Evolutionary conservation across 345 rosid species (phyloP).

Genomic region (Odontarrhena argentea): DNA sequence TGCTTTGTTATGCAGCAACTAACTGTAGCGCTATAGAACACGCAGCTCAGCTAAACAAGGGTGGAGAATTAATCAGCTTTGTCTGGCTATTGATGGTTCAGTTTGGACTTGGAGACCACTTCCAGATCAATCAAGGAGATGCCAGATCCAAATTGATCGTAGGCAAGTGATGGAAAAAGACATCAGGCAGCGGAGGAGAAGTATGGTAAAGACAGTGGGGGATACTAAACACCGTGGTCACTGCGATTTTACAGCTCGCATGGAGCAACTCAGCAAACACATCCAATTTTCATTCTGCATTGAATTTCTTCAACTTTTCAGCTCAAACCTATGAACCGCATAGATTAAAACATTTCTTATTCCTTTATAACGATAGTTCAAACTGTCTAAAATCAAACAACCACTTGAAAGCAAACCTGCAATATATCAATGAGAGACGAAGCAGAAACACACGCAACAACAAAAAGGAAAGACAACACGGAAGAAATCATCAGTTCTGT

Average conservation of each 20-base stretch:
- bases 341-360: too few relatives aligned
- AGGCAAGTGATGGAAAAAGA: constrained; percentile 31
- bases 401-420: constrained; percentile 24
- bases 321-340: too few relatives aligned
- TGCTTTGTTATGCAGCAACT: constrained; percentile 54
- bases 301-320: too few relatives aligned
- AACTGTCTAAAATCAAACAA: constrained; percentile 1
- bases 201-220: too few relatives aligned
- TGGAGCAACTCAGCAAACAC: too few relatives aligned
- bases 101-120: constrained; percentile 55
- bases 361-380: too few relatives aligned
- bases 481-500: neutral
- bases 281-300: too few relatives aligned
- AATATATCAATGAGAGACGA: constrained; percentile 22
- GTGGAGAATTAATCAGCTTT: constrained; percentile 58
- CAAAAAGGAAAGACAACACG: neutral
- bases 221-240: too few relatives aligned
- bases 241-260: too few relatives aligned
- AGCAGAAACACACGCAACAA: constrained; percentile 13
- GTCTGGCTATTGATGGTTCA: constrained; percentile 75
- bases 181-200: too few relatives aligned
- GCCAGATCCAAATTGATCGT: constrained; percentile 45
- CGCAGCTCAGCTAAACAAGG: constrained; percentile 53
- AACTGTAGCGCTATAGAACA: constrained; percentile 55
- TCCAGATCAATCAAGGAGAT: constrained; percentile 49